phyloP scores from a whole-genome alignment of 441 rosid genomes.

The Adansonia gregorii region DNA sequence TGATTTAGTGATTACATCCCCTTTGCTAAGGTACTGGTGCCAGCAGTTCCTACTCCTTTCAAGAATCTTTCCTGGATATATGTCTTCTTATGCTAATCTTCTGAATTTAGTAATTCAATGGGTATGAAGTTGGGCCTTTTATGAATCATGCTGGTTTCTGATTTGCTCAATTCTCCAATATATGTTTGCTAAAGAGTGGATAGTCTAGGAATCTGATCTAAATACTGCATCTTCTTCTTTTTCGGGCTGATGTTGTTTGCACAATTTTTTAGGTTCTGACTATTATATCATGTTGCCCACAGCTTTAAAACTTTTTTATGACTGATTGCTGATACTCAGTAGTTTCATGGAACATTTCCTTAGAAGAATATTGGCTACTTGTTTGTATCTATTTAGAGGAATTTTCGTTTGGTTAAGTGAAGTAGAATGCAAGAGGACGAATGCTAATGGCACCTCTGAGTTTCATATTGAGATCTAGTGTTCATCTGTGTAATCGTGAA shows the following conservation, averaged over 20 bases:
- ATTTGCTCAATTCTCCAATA: conserved; percentile 9
- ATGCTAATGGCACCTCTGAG: neutral
- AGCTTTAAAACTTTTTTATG: neutral
- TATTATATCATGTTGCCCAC: neutral
- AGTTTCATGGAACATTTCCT: neutral
- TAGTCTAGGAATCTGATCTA: conserved; percentile 9
- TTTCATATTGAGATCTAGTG: conserved; percentile 1
- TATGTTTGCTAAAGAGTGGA: conserved; percentile 1
- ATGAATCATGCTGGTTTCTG: conserved; percentile 5
- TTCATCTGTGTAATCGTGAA: neutral
- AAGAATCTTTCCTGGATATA: neutral
- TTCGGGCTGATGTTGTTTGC: conserved; percentile 8
- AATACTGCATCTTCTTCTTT: neutral
- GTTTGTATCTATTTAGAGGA: neutral
- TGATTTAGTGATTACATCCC: conserved; percentile 83
- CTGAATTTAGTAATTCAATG: neutral
- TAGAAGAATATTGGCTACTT: neutral
- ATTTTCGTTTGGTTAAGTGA: neutral
- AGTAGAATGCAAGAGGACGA: neutral
- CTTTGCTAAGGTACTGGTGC: conserved; percentile 69
- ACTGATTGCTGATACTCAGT: neutral
- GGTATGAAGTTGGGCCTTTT: neutral
- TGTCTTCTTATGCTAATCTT: conserved; percentile 2
- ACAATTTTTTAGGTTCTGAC: neutral
- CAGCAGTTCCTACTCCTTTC: conserved; percentile 12